These are phyloP conservation scores for Leucosporidium creatinivorum DNA, from an alignment of 768 basidiomycete species.

Conservation along the genomic window DNA sequence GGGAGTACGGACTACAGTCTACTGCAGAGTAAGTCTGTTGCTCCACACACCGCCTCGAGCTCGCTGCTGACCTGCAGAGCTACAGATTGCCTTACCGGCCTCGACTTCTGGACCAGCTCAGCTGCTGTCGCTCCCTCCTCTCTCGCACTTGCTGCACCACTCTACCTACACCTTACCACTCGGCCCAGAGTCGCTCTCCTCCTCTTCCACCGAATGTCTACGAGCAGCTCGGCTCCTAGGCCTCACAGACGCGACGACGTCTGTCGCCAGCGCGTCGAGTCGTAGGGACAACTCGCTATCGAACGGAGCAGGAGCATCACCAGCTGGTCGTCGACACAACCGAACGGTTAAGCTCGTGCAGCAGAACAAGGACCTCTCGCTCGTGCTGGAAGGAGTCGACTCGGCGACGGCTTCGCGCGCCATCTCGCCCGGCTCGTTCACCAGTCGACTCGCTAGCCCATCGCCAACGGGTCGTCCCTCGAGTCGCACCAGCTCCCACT, in stretches of 20 bases:
- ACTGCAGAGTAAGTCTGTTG: slow-evolving; percentile 15
- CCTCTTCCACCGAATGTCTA: background rate
- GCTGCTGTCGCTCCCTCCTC: background rate
- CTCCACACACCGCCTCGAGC: too few species aligned
- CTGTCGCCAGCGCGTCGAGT: too few species aligned
- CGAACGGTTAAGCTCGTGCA: background rate
- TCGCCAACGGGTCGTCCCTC: background rate
- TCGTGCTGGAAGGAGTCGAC: background rate
- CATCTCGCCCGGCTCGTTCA: background rate
- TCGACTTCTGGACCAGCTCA: background rate
- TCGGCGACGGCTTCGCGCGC: background rate
- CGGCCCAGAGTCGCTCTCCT: background rate
- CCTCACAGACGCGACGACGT: too few species aligned
- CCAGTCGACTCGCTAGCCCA: background rate
- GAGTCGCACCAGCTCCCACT: background rate
- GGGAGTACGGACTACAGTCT: background rate
- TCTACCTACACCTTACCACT: background rate
- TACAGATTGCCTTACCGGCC: slow-evolving; percentile 1
- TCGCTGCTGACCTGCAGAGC: too few species aligned
- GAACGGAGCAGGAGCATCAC: background rate
- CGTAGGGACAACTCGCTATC: too few species aligned
- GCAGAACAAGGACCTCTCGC: background rate
- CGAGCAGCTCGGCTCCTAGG: too few species aligned
- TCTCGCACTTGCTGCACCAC: background rate
- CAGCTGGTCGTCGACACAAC: background rate